Evolutionary conservation across 1,284 basidiomycete species (phyloP).

Genomic region (Ganoderma boninense): DNA sequence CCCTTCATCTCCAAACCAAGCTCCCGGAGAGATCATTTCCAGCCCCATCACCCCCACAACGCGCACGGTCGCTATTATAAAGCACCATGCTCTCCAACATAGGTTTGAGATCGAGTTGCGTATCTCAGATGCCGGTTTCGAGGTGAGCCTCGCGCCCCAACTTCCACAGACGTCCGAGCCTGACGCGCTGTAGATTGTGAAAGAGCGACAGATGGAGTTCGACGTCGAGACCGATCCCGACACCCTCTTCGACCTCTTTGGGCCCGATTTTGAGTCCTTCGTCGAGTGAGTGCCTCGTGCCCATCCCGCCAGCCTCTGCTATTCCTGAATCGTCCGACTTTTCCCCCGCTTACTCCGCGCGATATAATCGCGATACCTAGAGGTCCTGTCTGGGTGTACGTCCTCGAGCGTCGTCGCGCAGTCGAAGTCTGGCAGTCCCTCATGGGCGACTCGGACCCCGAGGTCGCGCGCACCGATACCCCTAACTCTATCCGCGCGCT

Average conservation of each 20-base stretch:
- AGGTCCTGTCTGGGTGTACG: conserved; percentile 87
- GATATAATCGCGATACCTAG: conserved; percentile 45
- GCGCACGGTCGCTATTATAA: conserved; percentile 82
- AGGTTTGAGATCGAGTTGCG: conserved; percentile 79
- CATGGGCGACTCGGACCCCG: conserved; percentile 72
- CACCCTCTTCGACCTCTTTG: conserved; percentile 77
- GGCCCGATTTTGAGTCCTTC: conserved; percentile 74
- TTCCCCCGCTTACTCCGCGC: conserved; percentile 1
- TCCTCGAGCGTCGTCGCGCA: conserved; percentile 79
- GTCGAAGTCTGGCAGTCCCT: conserved; percentile 80
- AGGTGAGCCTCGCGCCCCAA: conserved; percentile 51
- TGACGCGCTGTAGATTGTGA: conserved; percentile 64
- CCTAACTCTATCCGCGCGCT: conserved; percentile 74
- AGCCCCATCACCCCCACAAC: conserved; percentile 48
- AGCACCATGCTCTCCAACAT: conserved; percentile 72
- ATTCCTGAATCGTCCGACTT: conserved; percentile 15
- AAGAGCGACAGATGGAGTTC: conserved; percentile 86
- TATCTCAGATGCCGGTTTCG: conserved; percentile 79
- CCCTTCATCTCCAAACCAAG: conserved; percentile 34
- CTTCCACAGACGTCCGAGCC: neutral
- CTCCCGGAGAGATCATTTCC: conserved; percentile 30
- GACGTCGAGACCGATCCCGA: conserved; percentile 82
- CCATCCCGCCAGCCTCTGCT: conserved; percentile 14
- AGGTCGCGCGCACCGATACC: conserved; percentile 57
- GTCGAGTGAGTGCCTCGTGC: conserved; percentile 64